These are phyloP conservation scores for Gomphus sp. DNA, from an alignment of 1,284 basidiomycete genomes.

Conservation along the genomic window DNA sequence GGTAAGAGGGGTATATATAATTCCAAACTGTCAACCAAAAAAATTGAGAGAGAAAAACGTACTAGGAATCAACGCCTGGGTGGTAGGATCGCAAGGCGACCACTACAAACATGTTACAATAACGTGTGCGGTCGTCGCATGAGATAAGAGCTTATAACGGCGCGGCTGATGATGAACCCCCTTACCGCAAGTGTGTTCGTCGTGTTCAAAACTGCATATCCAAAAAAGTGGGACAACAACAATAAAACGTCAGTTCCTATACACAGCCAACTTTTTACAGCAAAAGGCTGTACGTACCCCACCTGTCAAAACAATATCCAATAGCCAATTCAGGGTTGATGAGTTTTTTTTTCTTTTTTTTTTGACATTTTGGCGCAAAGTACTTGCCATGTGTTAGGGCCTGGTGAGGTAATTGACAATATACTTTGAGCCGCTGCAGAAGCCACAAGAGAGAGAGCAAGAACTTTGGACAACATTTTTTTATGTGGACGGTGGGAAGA, in stretches of 20 bases:
- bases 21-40: no score
- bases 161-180: no score
- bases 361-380: no score
- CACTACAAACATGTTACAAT: not conserved
- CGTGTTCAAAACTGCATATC: not conserved
- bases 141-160: no score
- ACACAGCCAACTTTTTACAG: no score
- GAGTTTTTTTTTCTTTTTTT: no score
- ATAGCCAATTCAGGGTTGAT: not conserved
- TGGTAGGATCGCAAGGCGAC: constrained; percentile 3
- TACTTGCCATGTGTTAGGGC: constrained; percentile 3
- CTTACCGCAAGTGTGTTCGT: constrained; percentile 3
- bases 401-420: constrained; percentile 1
- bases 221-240: not conserved
- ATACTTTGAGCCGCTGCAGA: not conserved
- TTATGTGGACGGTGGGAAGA: not conserved
- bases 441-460: constrained; percentile 5
- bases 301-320: not conserved
- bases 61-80: not conserved
- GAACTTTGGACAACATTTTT: constrained; percentile 2
- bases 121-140: no score
- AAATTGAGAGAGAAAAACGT: not conserved
- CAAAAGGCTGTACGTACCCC: constrained; percentile 1
- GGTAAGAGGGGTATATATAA: no score
- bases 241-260: not conserved